Evolutionary conservation across 2,329 filamentous ascomycete species (phyloP), one percentile per base, ranked within the genome.

Genomic region (Bretziella fagacearum): DNA sequence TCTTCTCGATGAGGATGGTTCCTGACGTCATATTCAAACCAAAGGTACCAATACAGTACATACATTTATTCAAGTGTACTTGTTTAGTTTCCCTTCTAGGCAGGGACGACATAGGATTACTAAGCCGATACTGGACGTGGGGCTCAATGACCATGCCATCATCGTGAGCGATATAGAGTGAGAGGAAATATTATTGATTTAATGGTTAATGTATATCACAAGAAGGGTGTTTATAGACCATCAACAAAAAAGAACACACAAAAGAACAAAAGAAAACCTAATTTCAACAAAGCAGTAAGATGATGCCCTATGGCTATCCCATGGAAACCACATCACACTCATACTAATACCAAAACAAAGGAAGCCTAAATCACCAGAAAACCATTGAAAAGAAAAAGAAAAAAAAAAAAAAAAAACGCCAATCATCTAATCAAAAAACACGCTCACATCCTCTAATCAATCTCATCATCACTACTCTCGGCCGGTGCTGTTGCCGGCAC

Each of bases 401-500:
- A 46, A 22, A 13, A 26, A 47, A 27, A 23, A 18, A 43, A 25
- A 42, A 25, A 35, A 42, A 47, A 39, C 30, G 32, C 35, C 30
- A 25, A 43, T 22, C 43, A 36, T n/a, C n/a, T n/a, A n/a, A n/a
- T n/a, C n/a, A 39, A 20, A 20, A 13, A 20, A 10, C 2, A 33
- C 30, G 17, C 13, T n/a, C 5, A 39, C 8, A 22, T 15, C 2
- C n/a, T 39, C 23, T 43, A 53, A 47, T 54, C 51, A 17, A 53
- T 41, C 20, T 51, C 49, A 49, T 52, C 51, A 26, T 49, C 42
- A 18, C 41, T 46, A 15, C 39, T 39, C 26, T 51, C 39, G 20
- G 25, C 37, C 44, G 22, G 22, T 8, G 39, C 41, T 4, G 15
- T 3, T 23, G 25, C 37, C 44, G 22, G 22, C 11, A 39, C 41